Percentiles rank a stretch among this genome's conserved stretches.
phyloP scores from a whole-genome alignment of 1,284 basidiomycete genomes.

The Mycena citricolor region DNA sequence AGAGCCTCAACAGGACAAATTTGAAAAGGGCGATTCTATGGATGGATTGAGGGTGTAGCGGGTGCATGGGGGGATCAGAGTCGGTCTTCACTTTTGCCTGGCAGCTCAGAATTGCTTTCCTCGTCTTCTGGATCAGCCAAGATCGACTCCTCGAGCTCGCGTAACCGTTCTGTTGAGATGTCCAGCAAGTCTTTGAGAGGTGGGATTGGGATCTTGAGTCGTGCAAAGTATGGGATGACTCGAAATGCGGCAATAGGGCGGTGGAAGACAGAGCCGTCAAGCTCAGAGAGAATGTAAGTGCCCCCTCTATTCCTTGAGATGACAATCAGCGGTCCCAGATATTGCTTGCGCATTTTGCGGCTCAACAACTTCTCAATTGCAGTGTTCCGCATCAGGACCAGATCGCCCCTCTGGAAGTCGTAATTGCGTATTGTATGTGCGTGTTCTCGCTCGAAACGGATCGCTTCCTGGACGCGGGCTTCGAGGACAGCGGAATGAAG shows the following conservation, averaged over 20 bases:
- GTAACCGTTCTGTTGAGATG: neutral
- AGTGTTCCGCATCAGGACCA: constrained; percentile 24
- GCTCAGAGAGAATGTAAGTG: constrained; percentile 31
- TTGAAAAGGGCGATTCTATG: no score
- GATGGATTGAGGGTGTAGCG: no score
- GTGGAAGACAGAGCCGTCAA: constrained; percentile 12
- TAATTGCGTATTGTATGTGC: constrained; percentile 15
- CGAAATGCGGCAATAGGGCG: constrained; percentile 2
- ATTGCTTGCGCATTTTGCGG: constrained; percentile 26
- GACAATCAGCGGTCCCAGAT: constrained; percentile 31
- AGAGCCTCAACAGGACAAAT: no score
- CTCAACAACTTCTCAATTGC: constrained; percentile 17
- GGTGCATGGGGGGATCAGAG: no score
- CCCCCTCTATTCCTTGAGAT: constrained; percentile 1
- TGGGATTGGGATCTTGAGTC: neutral
- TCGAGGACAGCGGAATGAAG: neutral
- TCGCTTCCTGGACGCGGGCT: constrained; percentile 5
- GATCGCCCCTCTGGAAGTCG: constrained; percentile 20
- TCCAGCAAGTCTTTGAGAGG: neutral
- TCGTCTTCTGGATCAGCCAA: neutral
- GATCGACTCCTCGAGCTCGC: neutral
- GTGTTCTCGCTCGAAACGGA: constrained; percentile 8
- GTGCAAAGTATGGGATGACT: constrained; percentile 2
- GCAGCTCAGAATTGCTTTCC: no score
- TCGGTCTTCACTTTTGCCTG: no score